Percentiles rank a stretch among this genome's conserved stretches.
phyloP scores from a whole-genome alignment of 169 alveolate genomes.

The Eimeria praecox region DNA sequence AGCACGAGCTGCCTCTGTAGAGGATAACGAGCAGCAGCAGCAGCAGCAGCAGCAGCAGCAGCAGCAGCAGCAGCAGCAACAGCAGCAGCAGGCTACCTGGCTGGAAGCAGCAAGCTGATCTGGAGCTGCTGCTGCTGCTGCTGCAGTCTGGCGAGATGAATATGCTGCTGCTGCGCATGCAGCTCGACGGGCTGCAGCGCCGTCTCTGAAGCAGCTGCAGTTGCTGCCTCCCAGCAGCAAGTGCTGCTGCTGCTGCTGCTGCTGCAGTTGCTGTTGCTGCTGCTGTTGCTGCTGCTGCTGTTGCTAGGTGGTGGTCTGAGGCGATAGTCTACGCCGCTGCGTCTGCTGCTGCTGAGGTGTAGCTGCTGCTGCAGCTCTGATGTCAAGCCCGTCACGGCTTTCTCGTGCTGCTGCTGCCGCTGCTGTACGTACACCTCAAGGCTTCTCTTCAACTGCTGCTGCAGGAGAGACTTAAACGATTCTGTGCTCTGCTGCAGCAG shows the following conservation, averaged over 20 bases:
- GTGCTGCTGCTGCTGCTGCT: conserved; percentile 25
- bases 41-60: background rate
- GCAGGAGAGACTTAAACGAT: background rate
- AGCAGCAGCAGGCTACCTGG: background rate
- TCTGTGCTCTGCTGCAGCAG: background rate
- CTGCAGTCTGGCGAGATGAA: conserved; percentile 24
- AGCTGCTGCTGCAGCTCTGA: conserved; percentile 50
- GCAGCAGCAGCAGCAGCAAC: background rate
- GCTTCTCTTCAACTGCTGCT: background rate
- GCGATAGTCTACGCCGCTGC: background rate
- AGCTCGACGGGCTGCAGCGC: conserved; percentile 43
- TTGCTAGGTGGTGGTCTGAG: background rate
- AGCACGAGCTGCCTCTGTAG: background rate
- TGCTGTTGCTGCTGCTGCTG: conserved; percentile 46
- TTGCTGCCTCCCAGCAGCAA: conserved; percentile 53
- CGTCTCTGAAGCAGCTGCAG: conserved; percentile 22
- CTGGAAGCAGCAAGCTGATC: conserved; percentile 8
- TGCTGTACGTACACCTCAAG: conserved; percentile 12
- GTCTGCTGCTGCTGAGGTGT: background rate
- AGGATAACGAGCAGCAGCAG: background rate
- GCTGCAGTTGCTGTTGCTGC: background rate
- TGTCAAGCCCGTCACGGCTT: background rate
- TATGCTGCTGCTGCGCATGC: conserved; percentile 45
- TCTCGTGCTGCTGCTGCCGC: conserved; percentile 44
- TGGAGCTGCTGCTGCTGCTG: conserved; percentile 45